These are phyloP conservation scores for Daldinia decipiens DNA, from an alignment of 495 filamentous ascomycete genomes.

Conservation along the genomic window DNA sequence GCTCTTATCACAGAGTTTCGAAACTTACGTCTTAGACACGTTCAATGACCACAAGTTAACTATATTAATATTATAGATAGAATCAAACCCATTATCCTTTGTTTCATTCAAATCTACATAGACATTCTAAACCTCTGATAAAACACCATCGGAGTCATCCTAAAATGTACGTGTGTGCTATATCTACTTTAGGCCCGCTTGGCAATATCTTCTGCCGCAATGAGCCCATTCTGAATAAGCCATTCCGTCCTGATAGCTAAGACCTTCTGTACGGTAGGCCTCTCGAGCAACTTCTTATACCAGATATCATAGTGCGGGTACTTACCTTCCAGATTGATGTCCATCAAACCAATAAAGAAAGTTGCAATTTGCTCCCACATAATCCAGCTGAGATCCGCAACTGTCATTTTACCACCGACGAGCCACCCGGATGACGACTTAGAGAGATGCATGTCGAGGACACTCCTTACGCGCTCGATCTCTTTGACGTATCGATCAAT, in stretches of 20 bases:
- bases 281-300: constrained; percentile 43
- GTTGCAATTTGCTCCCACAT: constrained; percentile 58
- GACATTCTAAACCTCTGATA: no score
- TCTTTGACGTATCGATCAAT: constrained; percentile 59
- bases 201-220: neutral
- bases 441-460: constrained; percentile 58
- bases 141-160: no score
- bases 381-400: constrained; percentile 68
- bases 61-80: no score
- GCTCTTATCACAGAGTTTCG: no score
- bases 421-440: constrained; percentile 62
- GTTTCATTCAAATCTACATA: no score
- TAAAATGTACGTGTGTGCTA: neutral
- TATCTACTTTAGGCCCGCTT: neutral
- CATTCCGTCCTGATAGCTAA: constrained; percentile 12
- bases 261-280: constrained; percentile 37
- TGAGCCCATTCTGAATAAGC: neutral
- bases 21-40: no score
- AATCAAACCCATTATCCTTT: no score
- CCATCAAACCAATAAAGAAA: constrained; percentile 15
- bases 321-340: constrained; percentile 33
- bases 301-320: constrained; percentile 49
- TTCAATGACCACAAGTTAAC: no score
- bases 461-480: constrained; percentile 55
- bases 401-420: constrained; percentile 67